phyloP scores from a whole-genome alignment of 257 asterid species.

The Haberlea rhodopensis region DNA sequence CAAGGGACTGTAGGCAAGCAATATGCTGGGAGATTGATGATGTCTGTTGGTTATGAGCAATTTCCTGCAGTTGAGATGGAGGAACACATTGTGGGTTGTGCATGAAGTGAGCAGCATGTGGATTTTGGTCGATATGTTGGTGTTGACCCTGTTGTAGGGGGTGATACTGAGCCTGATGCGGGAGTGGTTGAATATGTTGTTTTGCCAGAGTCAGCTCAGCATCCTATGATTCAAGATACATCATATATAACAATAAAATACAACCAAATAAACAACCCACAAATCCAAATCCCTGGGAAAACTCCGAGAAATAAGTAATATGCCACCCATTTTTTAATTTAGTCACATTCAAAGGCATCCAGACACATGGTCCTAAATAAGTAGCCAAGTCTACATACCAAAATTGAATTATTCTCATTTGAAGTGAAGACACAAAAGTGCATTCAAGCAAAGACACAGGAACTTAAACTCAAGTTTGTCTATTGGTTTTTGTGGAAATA shows the following conservation, averaged over 20 bases:
- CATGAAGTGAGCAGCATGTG: constrained; percentile 58
- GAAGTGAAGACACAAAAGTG: not conserved
- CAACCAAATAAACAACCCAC: constrained; percentile 8
- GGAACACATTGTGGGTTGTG: constrained; percentile 74
- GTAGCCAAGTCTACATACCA: not conserved
- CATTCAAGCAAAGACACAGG: not conserved
- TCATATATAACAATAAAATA: constrained; percentile 5
- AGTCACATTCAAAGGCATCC: not conserved
- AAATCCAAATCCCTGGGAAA: not conserved
- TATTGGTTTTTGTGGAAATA: too few relatives aligned
- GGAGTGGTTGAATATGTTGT: constrained; percentile 59
- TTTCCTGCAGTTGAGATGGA: constrained; percentile 67
- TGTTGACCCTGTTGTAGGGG: constrained; percentile 56
- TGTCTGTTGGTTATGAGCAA: constrained; percentile 70
- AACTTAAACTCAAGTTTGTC: too few relatives aligned
- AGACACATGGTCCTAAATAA: not conserved
- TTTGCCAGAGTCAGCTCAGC: constrained; percentile 58
- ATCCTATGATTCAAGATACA: constrained; percentile 37
- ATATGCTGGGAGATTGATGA: constrained; percentile 61
- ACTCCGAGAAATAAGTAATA: not conserved
- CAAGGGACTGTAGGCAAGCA: constrained; percentile 64
- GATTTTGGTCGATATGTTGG: constrained; percentile 61
- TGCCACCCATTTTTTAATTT: not conserved
- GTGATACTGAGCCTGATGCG: constrained; percentile 52
- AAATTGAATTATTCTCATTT: not conserved